Conservation (phyloP, 768 basidiomycete species). For the Filobasidium wieringae region DNA sequence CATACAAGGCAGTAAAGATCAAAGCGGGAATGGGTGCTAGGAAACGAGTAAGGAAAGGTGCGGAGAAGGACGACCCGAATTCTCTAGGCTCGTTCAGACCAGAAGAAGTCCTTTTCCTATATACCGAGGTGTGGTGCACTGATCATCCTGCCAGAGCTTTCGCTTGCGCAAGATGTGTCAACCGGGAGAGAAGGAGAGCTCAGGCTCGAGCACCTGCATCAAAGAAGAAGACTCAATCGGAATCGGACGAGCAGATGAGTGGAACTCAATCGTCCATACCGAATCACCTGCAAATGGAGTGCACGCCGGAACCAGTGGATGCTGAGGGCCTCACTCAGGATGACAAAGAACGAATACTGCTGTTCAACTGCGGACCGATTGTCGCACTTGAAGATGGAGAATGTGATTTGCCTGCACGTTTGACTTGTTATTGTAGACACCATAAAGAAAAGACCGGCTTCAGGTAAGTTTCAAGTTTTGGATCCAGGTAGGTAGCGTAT, state of each 20-base stretch:
- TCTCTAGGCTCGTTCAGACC: background rate
- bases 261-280: background rate
- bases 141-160: conserved; percentile 31
- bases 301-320: background rate
- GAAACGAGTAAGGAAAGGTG: conserved; percentile 1
- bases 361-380: conserved; percentile 87
- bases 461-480: conserved; percentile 35
- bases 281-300: background rate
- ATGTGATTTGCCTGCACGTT: conserved; percentile 75
- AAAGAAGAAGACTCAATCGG: background rate
- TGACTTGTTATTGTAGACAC: conserved; percentile 97
- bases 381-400: conserved; percentile 81
- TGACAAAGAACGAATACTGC: conserved; percentile 54
- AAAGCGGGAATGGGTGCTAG: conserved; percentile 9
- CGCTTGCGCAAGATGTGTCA: conserved; percentile 31
- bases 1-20: conserved; percentile 7
- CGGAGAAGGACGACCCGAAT: background rate
- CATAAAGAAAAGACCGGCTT: conserved; percentile 96
- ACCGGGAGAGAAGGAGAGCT: conserved; percentile 18
- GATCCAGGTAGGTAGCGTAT: background rate
- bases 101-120: conserved; percentile 18
- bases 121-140: conserved; percentile 33
- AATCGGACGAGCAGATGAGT: background rate
- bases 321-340: conserved; percentile 21
- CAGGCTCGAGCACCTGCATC: background rate